phyloP scores from a whole-genome alignment of 495 filamentous ascomycete genomes.

The Trichocladium antarcticum region DNA sequence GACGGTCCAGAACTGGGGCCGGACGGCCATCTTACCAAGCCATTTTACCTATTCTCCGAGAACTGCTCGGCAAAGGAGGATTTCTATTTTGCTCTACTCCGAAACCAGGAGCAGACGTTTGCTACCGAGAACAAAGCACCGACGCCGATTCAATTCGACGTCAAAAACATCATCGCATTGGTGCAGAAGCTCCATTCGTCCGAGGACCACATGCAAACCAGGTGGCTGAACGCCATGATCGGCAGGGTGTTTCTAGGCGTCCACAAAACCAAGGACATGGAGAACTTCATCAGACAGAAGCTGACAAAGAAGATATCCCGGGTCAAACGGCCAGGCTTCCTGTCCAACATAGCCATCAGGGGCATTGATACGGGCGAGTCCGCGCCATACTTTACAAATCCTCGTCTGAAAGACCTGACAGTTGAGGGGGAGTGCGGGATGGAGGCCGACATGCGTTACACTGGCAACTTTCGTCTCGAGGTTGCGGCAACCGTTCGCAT shows the following conservation, averaged over 20 bases:
- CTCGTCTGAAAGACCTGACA: conserved; percentile 75
- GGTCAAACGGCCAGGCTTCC: conserved; percentile 82
- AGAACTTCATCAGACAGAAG: conserved; percentile 68
- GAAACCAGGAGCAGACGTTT: conserved; percentile 62
- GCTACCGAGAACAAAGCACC: conserved; percentile 50
- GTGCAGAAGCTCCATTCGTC: conserved; percentile 85
- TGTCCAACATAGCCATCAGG: conserved; percentile 68
- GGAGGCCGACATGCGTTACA: conserved; percentile 79
- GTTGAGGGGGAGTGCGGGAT: conserved; percentile 80
- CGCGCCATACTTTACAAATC: conserved; percentile 82
- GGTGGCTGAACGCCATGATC: conserved; percentile 88
- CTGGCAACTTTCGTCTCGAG: conserved; percentile 77
- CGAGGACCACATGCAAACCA: conserved; percentile 81
- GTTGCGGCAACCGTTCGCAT: conserved; percentile 83
- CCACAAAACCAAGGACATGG: conserved; percentile 72
- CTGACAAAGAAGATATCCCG: conserved; percentile 94
- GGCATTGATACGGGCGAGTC: conserved; percentile 78
- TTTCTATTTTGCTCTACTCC: conserved; percentile 87
- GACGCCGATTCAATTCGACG: conserved; percentile 64
- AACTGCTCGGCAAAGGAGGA: conserved; percentile 94
- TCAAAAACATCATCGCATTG: conserved; percentile 72
- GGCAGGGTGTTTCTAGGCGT: conserved; percentile 78
- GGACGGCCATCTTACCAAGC: conserved; percentile 50
- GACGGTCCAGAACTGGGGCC: conserved; percentile 44
- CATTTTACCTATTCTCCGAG: conserved; percentile 89